Evolutionary conservation across 345 rosid species (phyloP).

Genomic region (Geranium rotundifolium): DNA sequence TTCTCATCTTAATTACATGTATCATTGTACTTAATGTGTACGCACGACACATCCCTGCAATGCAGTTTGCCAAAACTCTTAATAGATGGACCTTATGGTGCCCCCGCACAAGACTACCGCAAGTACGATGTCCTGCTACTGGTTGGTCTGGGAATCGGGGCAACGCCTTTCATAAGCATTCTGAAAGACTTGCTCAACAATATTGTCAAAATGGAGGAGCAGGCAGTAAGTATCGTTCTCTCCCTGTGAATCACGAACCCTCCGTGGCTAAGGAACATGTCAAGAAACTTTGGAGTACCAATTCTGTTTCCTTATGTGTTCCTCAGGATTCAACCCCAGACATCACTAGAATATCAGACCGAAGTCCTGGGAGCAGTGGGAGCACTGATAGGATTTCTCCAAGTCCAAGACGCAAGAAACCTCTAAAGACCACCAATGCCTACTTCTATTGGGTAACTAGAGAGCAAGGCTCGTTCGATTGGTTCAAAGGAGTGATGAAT

Average conservation of each 20-base stretch:
- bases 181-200: conserved; percentile 83
- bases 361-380: conserved; percentile 45
- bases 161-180: conserved; percentile 97
- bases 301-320: not conserved
- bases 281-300: not conserved
- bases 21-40: not conserved
- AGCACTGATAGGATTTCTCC: conserved; percentile 31
- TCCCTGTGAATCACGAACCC: not conserved
- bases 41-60: not conserved
- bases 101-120: conserved; percentile 88
- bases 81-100: conserved; percentile 97
- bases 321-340: conserved; percentile 62
- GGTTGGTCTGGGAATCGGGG: conserved; percentile 96
- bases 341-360: conserved; percentile 55
- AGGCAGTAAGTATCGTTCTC: conserved; percentile 47
- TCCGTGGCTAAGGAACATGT: not conserved
- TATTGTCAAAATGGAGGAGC: conserved; percentile 85
- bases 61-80: conserved; percentile 86
- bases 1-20: not conserved
- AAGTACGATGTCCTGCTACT: conserved; percentile 84
- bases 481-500: conserved; percentile 99
- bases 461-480: conserved; percentile 97
- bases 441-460: conserved; percentile 98
- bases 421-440: conserved; percentile 74
- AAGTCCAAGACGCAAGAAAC: conserved; percentile 43